Evolutionary conservation across 2,329 filamentous ascomycete species (phyloP).

Genomic region (Diaporthe longicolla): DNA sequence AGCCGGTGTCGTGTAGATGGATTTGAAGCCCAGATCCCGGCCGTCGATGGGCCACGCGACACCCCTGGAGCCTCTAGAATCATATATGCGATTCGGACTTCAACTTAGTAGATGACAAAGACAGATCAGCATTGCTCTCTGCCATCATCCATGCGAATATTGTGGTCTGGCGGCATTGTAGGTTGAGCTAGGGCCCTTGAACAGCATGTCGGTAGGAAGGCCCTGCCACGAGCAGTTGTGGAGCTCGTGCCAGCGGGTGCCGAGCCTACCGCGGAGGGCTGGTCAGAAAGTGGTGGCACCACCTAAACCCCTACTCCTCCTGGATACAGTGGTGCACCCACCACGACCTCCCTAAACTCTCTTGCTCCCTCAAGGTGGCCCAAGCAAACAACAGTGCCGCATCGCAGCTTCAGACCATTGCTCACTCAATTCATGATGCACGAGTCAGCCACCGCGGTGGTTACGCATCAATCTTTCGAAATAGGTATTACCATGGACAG

Average conservation of each 20-base stretch:
- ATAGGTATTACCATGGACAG: background rate
- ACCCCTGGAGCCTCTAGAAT: too few species aligned
- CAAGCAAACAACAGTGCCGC: background rate
- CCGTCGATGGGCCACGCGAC: too few species aligned
- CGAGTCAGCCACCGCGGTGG: background rate
- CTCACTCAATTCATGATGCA: background rate
- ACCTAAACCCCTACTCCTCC: background rate
- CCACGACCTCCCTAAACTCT: background rate
- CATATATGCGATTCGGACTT: too few species aligned
- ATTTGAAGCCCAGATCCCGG: too few species aligned
- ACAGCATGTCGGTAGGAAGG: too few species aligned
- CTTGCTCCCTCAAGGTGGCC: constrained; percentile 4
- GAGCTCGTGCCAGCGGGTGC: background rate
- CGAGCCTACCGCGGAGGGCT: background rate
- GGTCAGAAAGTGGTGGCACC: background rate
- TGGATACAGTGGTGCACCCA: constrained; percentile 2
- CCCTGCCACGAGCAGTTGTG: background rate
- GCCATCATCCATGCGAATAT: too few species aligned
- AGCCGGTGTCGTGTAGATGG: too few species aligned
- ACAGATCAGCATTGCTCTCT: too few species aligned
- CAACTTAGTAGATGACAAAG: too few species aligned
- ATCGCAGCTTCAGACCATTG: too few species aligned
- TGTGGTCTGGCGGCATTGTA: too few species aligned
- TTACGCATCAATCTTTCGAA: background rate
- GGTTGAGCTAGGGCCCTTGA: too few species aligned